Percentiles rank a stretch among this genome's conserved stretches.
Conservation (phyloP, 2,329 filamentous ascomycete genomes). For the Cercospora sp. region DNA sequence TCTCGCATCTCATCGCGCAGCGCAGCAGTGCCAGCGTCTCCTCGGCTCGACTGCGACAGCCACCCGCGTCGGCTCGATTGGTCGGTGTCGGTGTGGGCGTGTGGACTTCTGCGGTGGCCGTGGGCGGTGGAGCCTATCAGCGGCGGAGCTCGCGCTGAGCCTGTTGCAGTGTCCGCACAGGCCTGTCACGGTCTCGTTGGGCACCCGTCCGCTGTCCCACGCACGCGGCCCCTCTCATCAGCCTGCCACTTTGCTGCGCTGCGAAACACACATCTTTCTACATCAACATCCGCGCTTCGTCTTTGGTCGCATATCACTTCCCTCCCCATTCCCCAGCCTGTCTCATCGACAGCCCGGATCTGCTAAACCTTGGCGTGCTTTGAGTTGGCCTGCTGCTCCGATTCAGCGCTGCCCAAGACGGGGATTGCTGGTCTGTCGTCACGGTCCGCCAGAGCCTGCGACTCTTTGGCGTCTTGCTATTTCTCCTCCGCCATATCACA, state of each 20-base stretch:
- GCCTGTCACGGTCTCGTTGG: slow-evolving; percentile 1
- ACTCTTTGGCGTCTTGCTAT: slow-evolving; percentile 20
- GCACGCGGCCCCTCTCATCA: slow-evolving; percentile 1
- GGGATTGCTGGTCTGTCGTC: slow-evolving; percentile 21
- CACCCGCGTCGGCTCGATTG: not conserved
- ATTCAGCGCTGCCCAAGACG: slow-evolving; percentile 16
- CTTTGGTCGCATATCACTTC: slow-evolving; percentile 3
- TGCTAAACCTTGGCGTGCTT: slow-evolving; percentile 19
- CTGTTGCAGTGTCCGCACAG: slow-evolving; percentile 12
- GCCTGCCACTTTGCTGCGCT: not conserved
- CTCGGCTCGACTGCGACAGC: not conserved
- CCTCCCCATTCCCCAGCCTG: slow-evolving; percentile 2
- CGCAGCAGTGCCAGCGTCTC: not conserved
- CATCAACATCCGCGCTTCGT: slow-evolving; percentile 1
- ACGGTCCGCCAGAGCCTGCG: slow-evolving; percentile 17
- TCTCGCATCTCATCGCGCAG: not conserved
- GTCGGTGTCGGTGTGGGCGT: not conserved
- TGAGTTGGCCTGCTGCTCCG: slow-evolving; percentile 18
- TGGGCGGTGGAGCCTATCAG: slow-evolving; percentile 18
- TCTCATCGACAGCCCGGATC: slow-evolving; percentile 13
- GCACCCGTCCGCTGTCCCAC: not conserved
- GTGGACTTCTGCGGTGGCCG: slow-evolving; percentile 3
- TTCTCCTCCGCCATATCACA: slow-evolving; percentile 14
- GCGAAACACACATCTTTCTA: not conserved
- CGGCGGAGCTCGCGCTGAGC: slow-evolving; percentile 7